Evolutionary conservation across 202 grass and related monocot genomes (phyloP), one percentile per base, ranked within the genome.

Genomic region (Saccharum hybrid): DNA sequence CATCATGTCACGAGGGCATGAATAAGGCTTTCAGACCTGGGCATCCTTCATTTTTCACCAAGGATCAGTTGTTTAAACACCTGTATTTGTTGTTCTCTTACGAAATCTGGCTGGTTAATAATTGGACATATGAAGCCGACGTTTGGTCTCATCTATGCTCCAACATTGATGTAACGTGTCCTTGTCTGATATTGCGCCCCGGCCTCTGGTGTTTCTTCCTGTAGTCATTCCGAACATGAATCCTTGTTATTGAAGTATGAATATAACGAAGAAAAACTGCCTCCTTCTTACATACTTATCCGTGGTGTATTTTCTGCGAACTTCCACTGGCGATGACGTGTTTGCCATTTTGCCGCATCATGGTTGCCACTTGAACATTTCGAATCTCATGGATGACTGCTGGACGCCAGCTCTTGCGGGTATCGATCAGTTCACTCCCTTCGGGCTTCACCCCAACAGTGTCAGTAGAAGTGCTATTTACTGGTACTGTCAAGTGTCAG

Each of bases 31-130:
- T 80, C 37, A 28, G 39, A 76, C 76, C 70, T 76, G 12, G 48
- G 21, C 2, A 78, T 12, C 60, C 41, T 69, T 48, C 68, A 72
- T 31, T 66, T 84, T 31, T 19, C 71, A 59, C 4, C 12, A 66
- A 49, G 37, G 54, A 49, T 22, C 8, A 11, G 37, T 15, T 56
- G 42, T 38, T 22, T 12, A 71, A 71, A 22, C 75, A 76, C n/a
- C 36, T 65, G 75, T 83, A 65, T 90, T 83, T 74, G 21, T 69
- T 75, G 42, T 80, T 4, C 51, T 83, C 68, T 75, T 79, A 10
- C 61, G 37, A 63, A 68, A 83, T 68, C 40, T 83, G 41, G 7
- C 57, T 76, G 76, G 75, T 62, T 72, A 90, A 87, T 87, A 87
- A 90, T 71, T 77, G 70, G 76, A 83, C 54, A 71, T 80, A 40